Conservation (phyloP, 2,329 filamentous ascomycete species). For the Sporothrix globosa region DNA sequence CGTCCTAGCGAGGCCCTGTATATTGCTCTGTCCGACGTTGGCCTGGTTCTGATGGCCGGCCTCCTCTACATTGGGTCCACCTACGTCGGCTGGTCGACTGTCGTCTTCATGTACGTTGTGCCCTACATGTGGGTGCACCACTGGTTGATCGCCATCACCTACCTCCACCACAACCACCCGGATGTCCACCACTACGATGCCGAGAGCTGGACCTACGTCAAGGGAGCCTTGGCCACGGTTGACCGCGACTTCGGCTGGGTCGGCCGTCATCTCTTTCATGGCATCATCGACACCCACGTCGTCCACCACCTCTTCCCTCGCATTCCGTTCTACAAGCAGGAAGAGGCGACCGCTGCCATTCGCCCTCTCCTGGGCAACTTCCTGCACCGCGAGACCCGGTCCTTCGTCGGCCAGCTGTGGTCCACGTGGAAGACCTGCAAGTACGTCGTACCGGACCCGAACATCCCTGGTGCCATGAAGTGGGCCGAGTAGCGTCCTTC, state of each 20-base stretch:
- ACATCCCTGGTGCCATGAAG: conserved; percentile 44
- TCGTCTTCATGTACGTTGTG: conserved; percentile 90
- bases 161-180: conserved; percentile 94
- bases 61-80: conserved; percentile 70
- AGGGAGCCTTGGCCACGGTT: conserved; percentile 90
- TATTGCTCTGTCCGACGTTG: conserved; percentile 84
- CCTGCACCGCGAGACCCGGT: conserved; percentile 75
- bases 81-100: conserved; percentile 80
- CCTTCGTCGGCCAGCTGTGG: conserved; percentile 53
- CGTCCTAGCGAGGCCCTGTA: conserved; percentile 88
- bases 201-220: conserved; percentile 85
- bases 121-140: conserved; percentile 99
- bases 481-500: conserved; percentile 41
- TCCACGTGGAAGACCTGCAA: conserved; percentile 52
- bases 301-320: conserved; percentile 87
- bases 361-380: conserved; percentile 92
- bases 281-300: conserved; percentile 95
- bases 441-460: conserved; percentile 51
- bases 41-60: conserved; percentile 65
- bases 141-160: conserved; percentile 98
- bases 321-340: conserved; percentile 62
- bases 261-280: conserved; percentile 84
- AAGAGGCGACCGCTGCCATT: conserved; percentile 39
- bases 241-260: conserved; percentile 97
- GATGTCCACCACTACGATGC: conserved; percentile 86